A percentile compares a stretch with the other conserved stretches of the same genome.
Evolutionary conservation across 2,329 filamentous ascomycete species (phyloP).

Genomic region (Aspergillus sergii): DNA sequence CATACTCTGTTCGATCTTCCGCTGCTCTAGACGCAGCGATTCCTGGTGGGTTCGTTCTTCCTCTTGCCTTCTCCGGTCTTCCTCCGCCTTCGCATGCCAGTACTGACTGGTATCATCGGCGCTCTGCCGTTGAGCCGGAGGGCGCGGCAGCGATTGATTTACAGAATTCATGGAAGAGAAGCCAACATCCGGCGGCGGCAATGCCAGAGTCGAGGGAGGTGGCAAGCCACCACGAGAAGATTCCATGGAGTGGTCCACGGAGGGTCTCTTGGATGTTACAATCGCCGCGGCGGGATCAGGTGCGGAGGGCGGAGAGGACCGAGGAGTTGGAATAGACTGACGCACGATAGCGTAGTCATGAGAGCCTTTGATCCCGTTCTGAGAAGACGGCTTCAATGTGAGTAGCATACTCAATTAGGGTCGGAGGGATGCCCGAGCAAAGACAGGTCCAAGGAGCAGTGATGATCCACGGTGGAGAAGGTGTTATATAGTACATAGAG

Average conservation of each 20-base stretch:
- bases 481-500: neutral
- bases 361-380: constrained; percentile 50
- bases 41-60: constrained; percentile 70
- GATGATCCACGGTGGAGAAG: neutral
- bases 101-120: constrained; percentile 71
- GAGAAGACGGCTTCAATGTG: constrained; percentile 52
- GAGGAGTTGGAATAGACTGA: constrained; percentile 44
- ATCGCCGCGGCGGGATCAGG: constrained; percentile 33
- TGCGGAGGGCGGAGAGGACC: constrained; percentile 37
- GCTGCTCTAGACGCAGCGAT: constrained; percentile 68
- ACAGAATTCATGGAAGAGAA: constrained; percentile 41
- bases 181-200: constrained; percentile 49
- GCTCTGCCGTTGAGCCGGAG: constrained; percentile 67
- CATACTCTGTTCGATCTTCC: constrained; percentile 73
- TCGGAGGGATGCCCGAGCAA: neutral
- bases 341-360: constrained; percentile 52
- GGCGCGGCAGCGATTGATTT: constrained; percentile 60
- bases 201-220: constrained; percentile 66
- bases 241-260: constrained; percentile 63
- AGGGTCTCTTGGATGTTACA: constrained; percentile 29
- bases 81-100: constrained; percentile 73
- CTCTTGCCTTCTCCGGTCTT: constrained; percentile 66
- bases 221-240: constrained; percentile 70
- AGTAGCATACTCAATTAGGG: constrained; percentile 48
- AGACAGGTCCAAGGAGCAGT: neutral